phyloP scores from a whole-genome alignment of 1,284 basidiomycete genomes.

The Tausonia pullulans region DNA sequence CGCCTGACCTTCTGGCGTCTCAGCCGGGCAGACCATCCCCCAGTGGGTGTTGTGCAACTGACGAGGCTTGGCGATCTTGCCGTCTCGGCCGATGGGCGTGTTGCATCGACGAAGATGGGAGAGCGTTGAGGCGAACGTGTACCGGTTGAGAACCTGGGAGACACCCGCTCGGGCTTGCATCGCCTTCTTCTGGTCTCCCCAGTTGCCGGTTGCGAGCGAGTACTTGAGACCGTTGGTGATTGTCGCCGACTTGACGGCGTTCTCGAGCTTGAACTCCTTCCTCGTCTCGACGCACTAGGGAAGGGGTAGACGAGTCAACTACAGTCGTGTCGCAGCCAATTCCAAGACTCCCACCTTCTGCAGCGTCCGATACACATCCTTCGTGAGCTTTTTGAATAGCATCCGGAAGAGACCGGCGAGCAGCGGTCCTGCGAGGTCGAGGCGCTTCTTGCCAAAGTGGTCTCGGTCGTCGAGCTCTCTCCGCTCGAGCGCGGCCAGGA shows the following conservation, averaged over 20 bases:
- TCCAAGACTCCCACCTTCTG: conserved; percentile 59
- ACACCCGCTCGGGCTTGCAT: conserved; percentile 98
- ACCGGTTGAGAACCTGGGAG: conserved; percentile 95
- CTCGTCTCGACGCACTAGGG: conserved; percentile 86
- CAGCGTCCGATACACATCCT: conserved; percentile 91
- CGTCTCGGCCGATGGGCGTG: conserved; percentile 94
- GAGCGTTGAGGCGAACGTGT: conserved; percentile 95
- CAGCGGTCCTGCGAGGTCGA: conserved; percentile 91
- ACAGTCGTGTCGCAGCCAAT: background rate
- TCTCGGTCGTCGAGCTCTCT: conserved; percentile 97
- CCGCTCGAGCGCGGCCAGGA: conserved; percentile 85
- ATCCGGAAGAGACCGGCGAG: conserved; percentile 94
- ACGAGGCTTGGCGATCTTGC: conserved; percentile 98
- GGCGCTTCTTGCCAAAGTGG: conserved; percentile 96
- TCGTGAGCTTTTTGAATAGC: conserved; percentile 92
- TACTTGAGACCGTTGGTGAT: conserved; percentile 98
- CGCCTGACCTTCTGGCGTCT: conserved; percentile 98
- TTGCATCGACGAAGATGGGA: conserved; percentile 97
- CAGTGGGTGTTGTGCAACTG: conserved; percentile 99
- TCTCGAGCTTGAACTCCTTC: conserved; percentile 84
- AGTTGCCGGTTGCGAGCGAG: conserved; percentile 96
- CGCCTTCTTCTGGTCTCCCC: conserved; percentile 98
- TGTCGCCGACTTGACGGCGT: conserved; percentile 89
- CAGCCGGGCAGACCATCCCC: conserved; percentile 99
- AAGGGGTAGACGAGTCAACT: conserved; percentile 1